Evolutionary conservation across 805 yeast species (phyloP), one percentile per base, ranked within the genome.

Genomic region (Kodamaea neixiangensis): DNA sequence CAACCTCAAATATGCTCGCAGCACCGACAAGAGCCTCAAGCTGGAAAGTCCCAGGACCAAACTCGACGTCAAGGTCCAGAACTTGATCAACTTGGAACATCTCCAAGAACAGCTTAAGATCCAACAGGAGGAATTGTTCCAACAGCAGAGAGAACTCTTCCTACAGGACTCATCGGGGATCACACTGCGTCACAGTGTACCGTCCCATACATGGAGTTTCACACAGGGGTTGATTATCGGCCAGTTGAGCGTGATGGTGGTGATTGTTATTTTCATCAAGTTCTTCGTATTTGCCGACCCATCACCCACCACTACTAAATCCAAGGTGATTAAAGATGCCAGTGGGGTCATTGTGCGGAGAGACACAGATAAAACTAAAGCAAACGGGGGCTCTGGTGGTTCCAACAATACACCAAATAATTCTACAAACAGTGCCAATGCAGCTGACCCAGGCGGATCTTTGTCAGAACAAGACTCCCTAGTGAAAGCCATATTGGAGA

Each of bases 211-310:
- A 3, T 83, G 89, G 87, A 80, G 87, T n/a, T 88, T 88, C 60
- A 82, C 90, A 0, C 89, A 86, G 57, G 96, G 96, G 1, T 72
- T 88, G 11, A 69, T 87, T 1, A 53, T 87, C 1, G 96, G 96
- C 0, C 94, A 88, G 61, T 58, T 86, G 13, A 84, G 89, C 58
- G 90, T 88, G 9, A 79, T 88, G 41, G 56, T 86, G 1, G 75
- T 86, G 10, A 67, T 87, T 35, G 76, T 80, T 3, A 76, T 86
- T 31, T 86, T 88, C 62, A 80, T 87, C 53, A 83, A 83, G 66
- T 87, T 86, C 66, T 88, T 88, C 60, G 85, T 88, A 0, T 88
- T 88, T 62, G 83, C 89, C 44, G 94, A 87, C 48, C 72, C 82
- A 1, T 67, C 83, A 0, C 75, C 80, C 7, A 66, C 78, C n/a